Evolutionary conservation across 2,329 filamentous ascomycete genomes (phyloP), one percentile per base, ranked within the genome.

Genomic region (Apiospora koreana): DNA sequence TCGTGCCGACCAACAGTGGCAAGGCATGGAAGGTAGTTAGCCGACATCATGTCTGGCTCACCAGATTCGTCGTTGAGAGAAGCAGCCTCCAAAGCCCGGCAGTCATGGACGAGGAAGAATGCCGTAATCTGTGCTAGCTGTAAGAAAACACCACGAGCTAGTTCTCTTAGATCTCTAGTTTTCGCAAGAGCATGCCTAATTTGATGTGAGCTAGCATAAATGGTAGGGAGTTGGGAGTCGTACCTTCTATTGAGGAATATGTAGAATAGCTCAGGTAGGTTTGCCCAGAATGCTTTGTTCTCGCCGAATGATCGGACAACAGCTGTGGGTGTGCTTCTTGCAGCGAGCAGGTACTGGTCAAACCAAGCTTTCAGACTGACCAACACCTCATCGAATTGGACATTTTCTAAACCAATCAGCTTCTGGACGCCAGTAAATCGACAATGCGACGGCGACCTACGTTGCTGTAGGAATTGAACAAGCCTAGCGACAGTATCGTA

Each of bases 101-200:
- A 74, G 74, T 91, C 89, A 71, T 89, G 78, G 18, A 80, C 76
- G 68, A 90, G 79, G 71, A 90, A 86, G 71, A 83, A 83, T 16
- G 85, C 86, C 1, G 87, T 81, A 62, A 91, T 76, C 70, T 79
- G 82, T n/a, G 86, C 83, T 72, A 85, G 86, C 1, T 76, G 74
- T n/a, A 76, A 75, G 3, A 83, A 76, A 41, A 80, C 73, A 2
- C 79, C 74, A 7, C 79, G 79, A 9, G 83, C 69, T 23, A 77
- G 69, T 31, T 75, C 68, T 73, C 76, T 77, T 69, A 67, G 77
- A 72, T 74, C 81, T 79, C 58, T 71, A 2, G 69, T 70, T 65
- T 77, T 76, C 28, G 69, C 42, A 68, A 65, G 72, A n/a, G 25
- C 69, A 35, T 68, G 69, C 67, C 74, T 45, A 21, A 35, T 5